A percentile compares a stretch with the other conserved stretches of the same genome.
phyloP scores from a whole-genome alignment of 352 stramenopile genomes.

The Globisporangium cystogenes region DNA sequence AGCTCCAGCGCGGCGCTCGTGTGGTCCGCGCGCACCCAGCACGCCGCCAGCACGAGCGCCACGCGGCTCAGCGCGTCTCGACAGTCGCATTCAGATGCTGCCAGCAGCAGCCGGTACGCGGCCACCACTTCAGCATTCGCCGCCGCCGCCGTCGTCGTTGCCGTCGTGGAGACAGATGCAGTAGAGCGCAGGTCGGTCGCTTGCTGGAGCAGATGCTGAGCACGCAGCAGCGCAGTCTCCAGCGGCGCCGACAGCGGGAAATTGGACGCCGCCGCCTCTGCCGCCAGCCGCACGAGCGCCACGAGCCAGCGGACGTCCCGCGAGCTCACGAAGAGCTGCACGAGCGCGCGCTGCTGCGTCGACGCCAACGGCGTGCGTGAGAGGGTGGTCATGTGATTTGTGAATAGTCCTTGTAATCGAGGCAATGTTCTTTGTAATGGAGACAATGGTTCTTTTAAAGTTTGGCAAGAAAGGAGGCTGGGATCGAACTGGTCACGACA shows the following conservation, averaged over 20 bases:
- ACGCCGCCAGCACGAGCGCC: constrained; percentile 4
- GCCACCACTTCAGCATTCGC: too few relatives aligned
- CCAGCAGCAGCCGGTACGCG: not conserved
- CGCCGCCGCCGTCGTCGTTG: not conserved
- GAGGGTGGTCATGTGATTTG: too few relatives aligned
- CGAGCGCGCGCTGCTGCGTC: constrained; percentile 2
- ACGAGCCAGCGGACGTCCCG: constrained; percentile 10
- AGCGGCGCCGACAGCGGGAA: not conserved
- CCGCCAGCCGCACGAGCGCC: not conserved
- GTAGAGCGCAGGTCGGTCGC: not conserved
- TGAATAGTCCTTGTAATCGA: too few relatives aligned
- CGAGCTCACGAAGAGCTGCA: constrained; percentile 1
- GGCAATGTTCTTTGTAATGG: too few relatives aligned
- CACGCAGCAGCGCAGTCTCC: constrained; percentile 5
- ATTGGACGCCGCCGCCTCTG: not conserved
- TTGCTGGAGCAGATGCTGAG: not conserved
- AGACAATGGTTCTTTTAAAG: too few relatives aligned
- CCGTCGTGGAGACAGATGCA: not conserved
- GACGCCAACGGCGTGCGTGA: too few relatives aligned
- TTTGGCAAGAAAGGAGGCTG: too few relatives aligned
- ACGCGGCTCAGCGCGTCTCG: constrained; percentile 6
- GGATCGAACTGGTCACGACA: too few relatives aligned
- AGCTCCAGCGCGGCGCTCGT: not conserved
- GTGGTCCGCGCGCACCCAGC: not conserved
- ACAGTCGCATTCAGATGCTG: not conserved